These are phyloP conservation scores for Albugo candida DNA, from an alignment of 352 stramenopile genomes.

Conservation along the genomic window DNA sequence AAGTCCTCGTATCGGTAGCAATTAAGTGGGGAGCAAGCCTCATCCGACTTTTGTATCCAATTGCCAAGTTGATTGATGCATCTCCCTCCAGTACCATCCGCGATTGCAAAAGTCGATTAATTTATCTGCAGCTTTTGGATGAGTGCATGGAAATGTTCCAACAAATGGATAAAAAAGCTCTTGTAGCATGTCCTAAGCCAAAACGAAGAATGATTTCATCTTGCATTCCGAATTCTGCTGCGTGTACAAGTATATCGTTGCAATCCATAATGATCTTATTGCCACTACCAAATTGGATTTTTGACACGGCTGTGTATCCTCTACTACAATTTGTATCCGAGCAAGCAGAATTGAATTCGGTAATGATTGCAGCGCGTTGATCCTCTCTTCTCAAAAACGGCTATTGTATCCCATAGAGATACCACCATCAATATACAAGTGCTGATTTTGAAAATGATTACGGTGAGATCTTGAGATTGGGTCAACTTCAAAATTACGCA, in stretches of 20 bases:
- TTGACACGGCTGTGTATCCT: slow-evolving; percentile 24
- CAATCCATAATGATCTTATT: slow-evolving; percentile 48
- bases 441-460: slow-evolving; percentile 28
- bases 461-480: slow-evolving; percentile 6
- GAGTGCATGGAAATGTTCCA: slow-evolving; percentile 45
- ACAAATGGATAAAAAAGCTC: too few species aligned
- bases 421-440: slow-evolving; percentile 18
- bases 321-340: slow-evolving; percentile 43
- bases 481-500: slow-evolving; percentile 7
- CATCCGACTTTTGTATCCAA: slow-evolving; percentile 59
- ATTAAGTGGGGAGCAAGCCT: slow-evolving; percentile 69
- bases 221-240: slow-evolving; percentile 35
- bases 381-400: neutral
- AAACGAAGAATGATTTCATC: neutral
- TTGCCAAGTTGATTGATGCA: slow-evolving; percentile 42
- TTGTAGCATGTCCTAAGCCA: slow-evolving; percentile 8
- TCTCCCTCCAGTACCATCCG: slow-evolving; percentile 29
- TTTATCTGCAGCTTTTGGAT: slow-evolving; percentile 43
- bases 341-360: slow-evolving; percentile 11
- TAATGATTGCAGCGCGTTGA: slow-evolving; percentile 21
- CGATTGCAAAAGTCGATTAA: slow-evolving; percentile 39
- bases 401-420: slow-evolving; percentile 1
- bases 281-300: slow-evolving; percentile 50
- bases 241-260: slow-evolving; percentile 34
- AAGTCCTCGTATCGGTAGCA: slow-evolving; percentile 11